A percentile compares a stretch with the other conserved stretches of the same genome.
phyloP scores from a whole-genome alignment of 2,329 filamentous ascomycete species.

The Microsporum ferrugineum region DNA sequence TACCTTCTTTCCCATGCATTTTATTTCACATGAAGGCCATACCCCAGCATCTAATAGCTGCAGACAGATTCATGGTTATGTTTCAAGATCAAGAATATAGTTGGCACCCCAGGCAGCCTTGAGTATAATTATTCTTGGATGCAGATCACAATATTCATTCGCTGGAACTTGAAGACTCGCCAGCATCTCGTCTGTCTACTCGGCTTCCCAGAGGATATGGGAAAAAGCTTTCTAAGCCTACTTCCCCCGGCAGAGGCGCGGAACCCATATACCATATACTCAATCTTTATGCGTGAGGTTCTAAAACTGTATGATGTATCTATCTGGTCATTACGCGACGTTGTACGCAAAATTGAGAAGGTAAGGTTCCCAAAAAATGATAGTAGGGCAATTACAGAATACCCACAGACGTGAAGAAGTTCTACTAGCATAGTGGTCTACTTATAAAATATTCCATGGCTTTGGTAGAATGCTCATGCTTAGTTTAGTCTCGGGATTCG shows the following conservation, averaged over 20 bases:
- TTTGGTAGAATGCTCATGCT: background rate
- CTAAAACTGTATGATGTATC: slow-evolving; percentile 19
- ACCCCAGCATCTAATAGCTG: background rate
- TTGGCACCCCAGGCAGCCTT: background rate
- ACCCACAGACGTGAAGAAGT: background rate
- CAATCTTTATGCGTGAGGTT: slow-evolving; percentile 16
- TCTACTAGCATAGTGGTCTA: background rate
- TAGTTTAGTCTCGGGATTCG: background rate
- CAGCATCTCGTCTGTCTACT: slow-evolving; percentile 14
- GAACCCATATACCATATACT: slow-evolving; percentile 19
- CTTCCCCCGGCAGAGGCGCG: background rate
- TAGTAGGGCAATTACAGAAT: background rate
- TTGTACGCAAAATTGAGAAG: slow-evolving; percentile 23
- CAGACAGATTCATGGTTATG: slow-evolving; percentile 18
- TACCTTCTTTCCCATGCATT: background rate
- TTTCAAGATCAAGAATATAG: slow-evolving; percentile 18
- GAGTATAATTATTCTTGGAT: slow-evolving; percentile 14
- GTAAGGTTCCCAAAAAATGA: slow-evolving; percentile 11
- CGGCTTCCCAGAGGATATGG: slow-evolving; percentile 2
- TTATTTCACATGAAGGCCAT: background rate
- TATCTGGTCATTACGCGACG: slow-evolving; percentile 23
- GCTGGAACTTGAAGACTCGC: slow-evolving; percentile 13
- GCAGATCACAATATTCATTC: slow-evolving; percentile 16
- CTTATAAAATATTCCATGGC: background rate
- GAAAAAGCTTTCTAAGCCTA: background rate